Conservation (phyloP, 1,139 yeast species). For the Magnusiomyces tetraspermus region DNA sequence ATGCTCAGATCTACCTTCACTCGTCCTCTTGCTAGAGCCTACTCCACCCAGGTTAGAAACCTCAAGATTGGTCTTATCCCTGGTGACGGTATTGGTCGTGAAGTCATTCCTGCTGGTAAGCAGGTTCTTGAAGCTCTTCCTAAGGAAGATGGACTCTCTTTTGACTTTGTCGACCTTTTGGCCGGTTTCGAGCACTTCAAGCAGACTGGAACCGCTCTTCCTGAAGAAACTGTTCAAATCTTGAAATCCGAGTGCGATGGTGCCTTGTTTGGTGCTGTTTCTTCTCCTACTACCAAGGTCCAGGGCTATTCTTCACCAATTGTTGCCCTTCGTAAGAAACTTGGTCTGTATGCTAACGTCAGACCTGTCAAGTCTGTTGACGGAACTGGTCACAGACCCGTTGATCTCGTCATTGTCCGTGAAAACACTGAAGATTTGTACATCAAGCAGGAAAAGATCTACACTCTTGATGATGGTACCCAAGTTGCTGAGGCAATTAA, state of each 20-base stretch:
- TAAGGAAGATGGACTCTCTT: conserved; percentile 59
- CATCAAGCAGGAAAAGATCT: conserved; percentile 82
- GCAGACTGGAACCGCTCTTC: conserved; percentile 88
- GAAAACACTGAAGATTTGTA: conserved; percentile 97
- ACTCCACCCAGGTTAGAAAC: conserved; percentile 23
- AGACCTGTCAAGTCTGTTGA: conserved; percentile 94
- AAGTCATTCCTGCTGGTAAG: conserved; percentile 91
- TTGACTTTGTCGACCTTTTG: conserved; percentile 75
- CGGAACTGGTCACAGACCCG: conserved; percentile 69
- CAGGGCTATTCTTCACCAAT: conserved; percentile 97
- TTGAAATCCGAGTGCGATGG: conserved; percentile 84
- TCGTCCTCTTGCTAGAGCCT: conserved; percentile 16
- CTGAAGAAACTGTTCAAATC: conserved; percentile 80
- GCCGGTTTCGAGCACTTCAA: conserved; percentile 95
- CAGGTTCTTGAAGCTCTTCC: conserved; percentile 78
- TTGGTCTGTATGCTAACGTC: conserved; percentile 92
- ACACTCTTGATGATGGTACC: conserved; percentile 60
- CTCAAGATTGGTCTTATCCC: conserved; percentile 60
- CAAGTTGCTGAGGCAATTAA: conserved; percentile 95
- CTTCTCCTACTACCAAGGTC: conserved; percentile 88
- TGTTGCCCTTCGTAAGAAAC: conserved; percentile 89
- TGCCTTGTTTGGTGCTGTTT: conserved; percentile 92
- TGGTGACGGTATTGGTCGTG: conserved; percentile 97
- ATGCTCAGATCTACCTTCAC: conserved; percentile 14
- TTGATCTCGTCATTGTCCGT: conserved; percentile 94